Evolutionary conservation across 2,329 filamentous ascomycete genomes (phyloP), one percentile per base, ranked within the genome.

Genomic region (Fonsecaea monophora): DNA sequence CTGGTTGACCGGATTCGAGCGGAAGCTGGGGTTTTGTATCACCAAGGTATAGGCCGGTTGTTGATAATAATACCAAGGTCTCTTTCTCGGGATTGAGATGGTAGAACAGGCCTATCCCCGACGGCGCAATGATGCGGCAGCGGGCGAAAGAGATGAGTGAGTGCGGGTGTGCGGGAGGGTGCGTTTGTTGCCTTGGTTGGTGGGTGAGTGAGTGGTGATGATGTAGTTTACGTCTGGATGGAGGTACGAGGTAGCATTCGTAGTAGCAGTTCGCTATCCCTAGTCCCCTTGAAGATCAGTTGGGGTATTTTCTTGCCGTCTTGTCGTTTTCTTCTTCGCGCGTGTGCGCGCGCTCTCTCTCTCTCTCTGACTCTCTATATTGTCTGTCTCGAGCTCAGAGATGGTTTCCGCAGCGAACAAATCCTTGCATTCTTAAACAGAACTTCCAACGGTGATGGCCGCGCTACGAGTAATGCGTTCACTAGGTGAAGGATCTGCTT

Each of bases 1-100:
- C 18, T 32, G 25, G 12, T 38, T 8, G 15, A 40, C 30, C 12
- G 9, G 78, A 25, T 30, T 25, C 30, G 34, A 21, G 12, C 42
- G 32, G 25, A 25, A 25, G 25, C 25, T 25, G 25, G 25, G 3
- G 25, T 25, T 25, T 25, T 25, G 25, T 25, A 25, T 25, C 25
- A 25, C 25, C 2, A 25, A 25, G 25, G 25, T 25, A 25, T 25
- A 2, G 25, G 25, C 25, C 25, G 25, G 25, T n/a, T 21, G 18
- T 42, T 2, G 12, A 35, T 12, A 18, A 58, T 8, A 25, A 15
- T 38, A 25, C 7, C 25, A 25, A 25, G 25, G 25, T 25, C 25
- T 25, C 25, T 25, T 25, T 25, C 2, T 25, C 25, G 25, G 25
- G 25, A 25, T 35, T 34, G 53, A 54, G 21, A 54, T 30, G 8